Base-by-base conservation (phyloP, 2,329 filamentous ascomycete genomes). In the Incumbomyces delicatus region DNA sequence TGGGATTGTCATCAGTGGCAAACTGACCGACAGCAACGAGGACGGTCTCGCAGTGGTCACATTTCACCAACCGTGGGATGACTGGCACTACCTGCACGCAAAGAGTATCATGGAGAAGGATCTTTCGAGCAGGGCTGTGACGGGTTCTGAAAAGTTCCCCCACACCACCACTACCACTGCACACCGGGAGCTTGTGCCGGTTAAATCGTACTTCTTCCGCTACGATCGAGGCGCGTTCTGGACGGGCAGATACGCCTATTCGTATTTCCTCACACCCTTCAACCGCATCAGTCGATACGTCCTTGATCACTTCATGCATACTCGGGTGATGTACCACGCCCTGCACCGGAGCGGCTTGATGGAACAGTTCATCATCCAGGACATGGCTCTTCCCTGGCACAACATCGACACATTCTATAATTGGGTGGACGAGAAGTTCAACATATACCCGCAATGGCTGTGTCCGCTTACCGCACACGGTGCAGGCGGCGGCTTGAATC, bases 201-300 rank as follows among this genome's bases (percentile, higher is more conserved):
- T 66, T 2, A 53, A 53, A 7, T 62, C 64, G 51, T 67, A 66
- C 40, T 55, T 66, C 16, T 67, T 67, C 55, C 64, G 66, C 4
- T 68, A 83, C 56, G 79, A 83, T 57, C 68, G 80, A 2, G 80
- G 77, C 10, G 77, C 73, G 0, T 84, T 83, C 62, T 83, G 80
- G 80, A 75, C 74, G 0, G 80, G 76, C 2, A 63, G 66, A 2
- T 77, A 75, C 22, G 78, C 78, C 1, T 83, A 78, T 61, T 63
- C 71, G 2, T 82, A 81, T 57, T 81, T 81, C 62, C 55, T 69
- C 8, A 70, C 72, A 0, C 80, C 79, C 0, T 83, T 83, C 65
- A 81, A 74, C 52, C 65, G 63, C 11, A 58, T 80, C 40, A 78
- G 76, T 0, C 72, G 80, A 2, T 79, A 70, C 64, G 58, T 76